Evolutionary conservation across 345 rosid genomes (phyloP).

Genomic region (Salix brachista): DNA sequence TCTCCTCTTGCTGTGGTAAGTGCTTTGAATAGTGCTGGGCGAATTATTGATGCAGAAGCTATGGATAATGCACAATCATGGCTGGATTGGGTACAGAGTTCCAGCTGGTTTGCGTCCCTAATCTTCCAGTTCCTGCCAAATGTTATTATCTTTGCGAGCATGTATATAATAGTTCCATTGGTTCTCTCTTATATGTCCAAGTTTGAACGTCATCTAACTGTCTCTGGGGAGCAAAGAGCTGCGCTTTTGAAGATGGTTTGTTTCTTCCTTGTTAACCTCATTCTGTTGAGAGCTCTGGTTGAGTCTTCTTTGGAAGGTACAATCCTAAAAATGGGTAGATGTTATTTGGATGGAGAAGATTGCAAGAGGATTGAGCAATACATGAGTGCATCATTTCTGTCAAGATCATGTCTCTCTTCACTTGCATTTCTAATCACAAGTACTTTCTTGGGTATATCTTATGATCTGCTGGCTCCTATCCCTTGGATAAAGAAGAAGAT

Average conservation of each 20-base stretch:
- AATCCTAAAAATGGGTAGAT: slow-evolving; percentile 79
- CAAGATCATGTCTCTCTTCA: slow-evolving; percentile 90
- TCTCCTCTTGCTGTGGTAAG: slow-evolving; percentile 85
- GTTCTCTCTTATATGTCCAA: slow-evolving; percentile 87
- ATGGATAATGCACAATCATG: slow-evolving; percentile 83
- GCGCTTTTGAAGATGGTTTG: slow-evolving; percentile 97
- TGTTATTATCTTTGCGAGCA: slow-evolving; percentile 83
- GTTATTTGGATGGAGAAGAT: slow-evolving; percentile 95
- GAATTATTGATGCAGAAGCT: slow-evolving; percentile 89
- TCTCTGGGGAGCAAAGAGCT: slow-evolving; percentile 90
- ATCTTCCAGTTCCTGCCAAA: slow-evolving; percentile 91
- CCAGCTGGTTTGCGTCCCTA: slow-evolving; percentile 88
- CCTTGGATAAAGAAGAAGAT: slow-evolving; percentile 97
- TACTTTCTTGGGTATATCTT: slow-evolving; percentile 94
- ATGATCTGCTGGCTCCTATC: slow-evolving; percentile 80
- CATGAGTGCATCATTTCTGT: slow-evolving; percentile 85
- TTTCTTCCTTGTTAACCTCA: slow-evolving; percentile 95
- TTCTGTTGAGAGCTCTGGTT: slow-evolving; percentile 74
- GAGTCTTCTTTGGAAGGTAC: slow-evolving; percentile 88
- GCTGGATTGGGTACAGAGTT: slow-evolving; percentile 91
- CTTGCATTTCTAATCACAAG: slow-evolving; percentile 87
- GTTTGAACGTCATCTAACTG: slow-evolving; percentile 85
- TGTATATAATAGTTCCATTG: slow-evolving; percentile 89
- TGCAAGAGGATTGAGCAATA: slow-evolving; percentile 96
- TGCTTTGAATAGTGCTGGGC: slow-evolving; percentile 79